Base-by-base conservation (phyloP, 2,329 filamentous ascomycete species). In the Macrophomina tecta region DNA sequence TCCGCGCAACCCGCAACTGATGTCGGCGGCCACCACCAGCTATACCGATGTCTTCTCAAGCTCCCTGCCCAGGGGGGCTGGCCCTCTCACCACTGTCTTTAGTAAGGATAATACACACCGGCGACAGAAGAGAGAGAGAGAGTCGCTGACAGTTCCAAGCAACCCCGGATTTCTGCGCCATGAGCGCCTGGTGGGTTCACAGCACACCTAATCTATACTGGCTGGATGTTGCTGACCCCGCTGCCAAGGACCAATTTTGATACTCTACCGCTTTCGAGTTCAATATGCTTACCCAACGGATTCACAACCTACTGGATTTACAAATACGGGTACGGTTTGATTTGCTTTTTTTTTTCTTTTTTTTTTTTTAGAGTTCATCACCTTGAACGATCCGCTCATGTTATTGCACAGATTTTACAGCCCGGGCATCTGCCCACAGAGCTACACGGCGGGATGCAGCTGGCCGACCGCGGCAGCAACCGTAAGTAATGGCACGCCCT, bases 21-120 rank as follows among this genome's bases (percentile, higher is more conserved):
- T 6, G 11, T 11, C 38, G 11, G 30, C 12, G 36, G 28, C 40
- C 55, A 60, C 34, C 7, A 60, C 36, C 55, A 36, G 36, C 40
- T 28, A 5, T 28, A n/a, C 40, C 12, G 23, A 6, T 14, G 38
- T 7, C 16, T 7, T 28, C n/a, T 30, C 38, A 14, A 61, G 14
- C 56, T 30, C 40, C 40, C 7, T 45, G 5, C 40, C 28, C 7
- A 18, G 56, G 18, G 56, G 56, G 14, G 56, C 56, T 34, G 56
- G 56, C 28, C 56, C 56, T 4, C 56, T 61, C 40, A 61, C 56
- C 30, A 61, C 56, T 40, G 56, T 61, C 30, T 61, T 61, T 18
- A 46, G 56, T 61, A 46, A 12, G 23, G 23, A 23, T 23, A 3
- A 4, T 18, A 23, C 53, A n/a, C n/a, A 6, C 4, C 14, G 5